Conservation (phyloP, 2,329 filamentous ascomycete species). For the Penicillium sp. region DNA sequence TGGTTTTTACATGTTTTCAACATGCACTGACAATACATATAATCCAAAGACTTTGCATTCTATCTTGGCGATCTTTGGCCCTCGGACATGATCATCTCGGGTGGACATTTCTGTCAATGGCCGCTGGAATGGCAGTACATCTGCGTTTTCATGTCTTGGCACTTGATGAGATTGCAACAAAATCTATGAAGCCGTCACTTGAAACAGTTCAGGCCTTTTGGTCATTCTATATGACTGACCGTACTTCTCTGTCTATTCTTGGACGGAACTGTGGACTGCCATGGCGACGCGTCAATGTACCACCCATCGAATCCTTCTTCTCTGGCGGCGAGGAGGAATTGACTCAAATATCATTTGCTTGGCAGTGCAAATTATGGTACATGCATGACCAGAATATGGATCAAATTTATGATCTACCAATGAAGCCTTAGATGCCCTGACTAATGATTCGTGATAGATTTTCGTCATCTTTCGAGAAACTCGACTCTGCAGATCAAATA, state of each 20-base stretch:
- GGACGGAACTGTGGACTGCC: constrained; percentile 7
- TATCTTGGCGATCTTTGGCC: constrained; percentile 7
- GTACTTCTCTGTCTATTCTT: constrained; percentile 8
- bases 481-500: neutral
- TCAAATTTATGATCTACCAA: constrained; percentile 1
- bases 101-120: constrained; percentile 7
- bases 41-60: constrained; percentile 4
- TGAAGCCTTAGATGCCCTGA: neutral
- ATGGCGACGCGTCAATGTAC: constrained; percentile 7
- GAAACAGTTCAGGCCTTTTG: constrained; percentile 6
- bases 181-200: neutral
- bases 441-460: neutral
- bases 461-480: constrained; percentile 2
- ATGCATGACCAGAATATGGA: constrained; percentile 10
- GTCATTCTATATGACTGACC: constrained; percentile 11
- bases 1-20: constrained; percentile 6
- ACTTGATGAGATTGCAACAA: neutral
- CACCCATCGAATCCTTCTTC: constrained; percentile 1
- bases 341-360: constrained; percentile 1
- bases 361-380: constrained; percentile 11
- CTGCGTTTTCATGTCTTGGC: constrained; percentile 1
- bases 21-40: constrained; percentile 1
- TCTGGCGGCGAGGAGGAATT: neutral
- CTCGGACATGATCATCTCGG: constrained; percentile 5
- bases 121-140: constrained; percentile 8